Percentiles rank a stretch among this genome's conserved stretches.
phyloP scores from a whole-genome alignment of 1,284 basidiomycete species.

The Cutaneotrichosporon mucoides region DNA sequence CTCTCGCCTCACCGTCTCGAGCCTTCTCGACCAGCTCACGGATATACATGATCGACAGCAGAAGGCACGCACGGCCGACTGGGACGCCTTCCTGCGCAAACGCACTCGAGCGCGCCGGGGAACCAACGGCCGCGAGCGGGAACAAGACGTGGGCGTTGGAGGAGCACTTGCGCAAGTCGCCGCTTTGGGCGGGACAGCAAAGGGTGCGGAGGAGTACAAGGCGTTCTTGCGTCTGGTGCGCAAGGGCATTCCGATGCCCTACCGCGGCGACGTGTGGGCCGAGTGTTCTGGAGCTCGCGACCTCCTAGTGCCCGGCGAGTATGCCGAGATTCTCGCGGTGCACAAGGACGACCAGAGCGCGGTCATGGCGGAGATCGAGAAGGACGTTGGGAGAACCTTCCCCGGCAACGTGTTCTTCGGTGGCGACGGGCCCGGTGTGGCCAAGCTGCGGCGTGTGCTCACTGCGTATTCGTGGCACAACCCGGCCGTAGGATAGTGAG shows the following conservation, averaged over 20 bases:
- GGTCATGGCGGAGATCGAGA: conserved; percentile 77
- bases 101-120: conserved; percentile 21
- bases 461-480: conserved; percentile 87
- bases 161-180: conserved; percentile 15
- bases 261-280: conserved; percentile 68
- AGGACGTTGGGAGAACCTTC: conserved; percentile 87
- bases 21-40: conserved; percentile 72
- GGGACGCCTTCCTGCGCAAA: conserved; percentile 77
- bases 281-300: conserved; percentile 91
- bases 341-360: conserved; percentile 59
- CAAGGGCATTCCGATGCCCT: conserved; percentile 80
- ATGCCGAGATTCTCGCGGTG: conserved; percentile 69
- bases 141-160: conserved; percentile 18
- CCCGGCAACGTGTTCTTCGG: conserved; percentile 96
- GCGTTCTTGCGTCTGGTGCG: conserved; percentile 76
- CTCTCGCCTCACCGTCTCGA: conserved; percentile 65
- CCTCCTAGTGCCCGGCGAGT: conserved; percentile 85
- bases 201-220: conserved; percentile 65
- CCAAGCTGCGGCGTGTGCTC: conserved; percentile 83
- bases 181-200: conserved; percentile 57
- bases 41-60: conserved; percentile 83
- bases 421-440: conserved; percentile 72
- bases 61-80: conserved; percentile 65
- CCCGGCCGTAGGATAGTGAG: conserved; percentile 67
- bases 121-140: neutral